Base-by-base conservation (phyloP, 2,329 filamentous ascomycete species). In the Mycosphaerella sp. region DNA sequence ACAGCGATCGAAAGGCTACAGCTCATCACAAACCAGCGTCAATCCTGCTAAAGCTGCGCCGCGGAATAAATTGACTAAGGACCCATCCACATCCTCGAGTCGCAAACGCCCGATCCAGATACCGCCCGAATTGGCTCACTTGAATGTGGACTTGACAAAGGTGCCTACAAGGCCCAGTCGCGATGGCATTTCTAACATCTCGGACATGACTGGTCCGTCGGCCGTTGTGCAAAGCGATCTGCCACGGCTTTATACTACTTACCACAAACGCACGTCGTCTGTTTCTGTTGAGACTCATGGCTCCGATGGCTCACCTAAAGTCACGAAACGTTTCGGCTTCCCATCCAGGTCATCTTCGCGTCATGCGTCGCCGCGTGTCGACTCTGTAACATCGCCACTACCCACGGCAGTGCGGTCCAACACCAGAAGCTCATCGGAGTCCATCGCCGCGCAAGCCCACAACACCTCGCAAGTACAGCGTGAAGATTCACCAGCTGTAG, bases 141-240 rank as follows among this genome's bases (percentile, higher is more conserved):
- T 87, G 79, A 69, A 70, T 46, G 64, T 86, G 75, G 75, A 88
- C 80, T 65, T 71, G 81, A 78, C 61, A 52, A 23, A 77, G 78
- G 49, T 60, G 10, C 32, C 47, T 54, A 34, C 47, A 10, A 63
- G 75, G 48, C 76, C 76, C 3, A 77, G 72, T 54, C 66, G 75
- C 60, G 74, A 76, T 51, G 74, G 73, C 9, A 75, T 73, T 6
- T 66, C 72, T 11, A 73, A 71, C 36, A 67, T 78, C n/a, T 55
- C 66, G 14, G 69, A 73, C 26, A 67, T 74, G 43, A 67, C 75
- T 53, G 71, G 75, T 10, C 72, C 76, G 10, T 78, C 77, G 0
- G 77, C 79, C 4, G 69, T 83, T 11, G 76, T 82, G 12, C 77
- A 79, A 55, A 82, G 80, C 62, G 80, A 82, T 57, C 70, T 82